phyloP scores from a whole-genome alignment of 2,329 filamentous ascomycete genomes.

The Simplicillium sp. region DNA sequence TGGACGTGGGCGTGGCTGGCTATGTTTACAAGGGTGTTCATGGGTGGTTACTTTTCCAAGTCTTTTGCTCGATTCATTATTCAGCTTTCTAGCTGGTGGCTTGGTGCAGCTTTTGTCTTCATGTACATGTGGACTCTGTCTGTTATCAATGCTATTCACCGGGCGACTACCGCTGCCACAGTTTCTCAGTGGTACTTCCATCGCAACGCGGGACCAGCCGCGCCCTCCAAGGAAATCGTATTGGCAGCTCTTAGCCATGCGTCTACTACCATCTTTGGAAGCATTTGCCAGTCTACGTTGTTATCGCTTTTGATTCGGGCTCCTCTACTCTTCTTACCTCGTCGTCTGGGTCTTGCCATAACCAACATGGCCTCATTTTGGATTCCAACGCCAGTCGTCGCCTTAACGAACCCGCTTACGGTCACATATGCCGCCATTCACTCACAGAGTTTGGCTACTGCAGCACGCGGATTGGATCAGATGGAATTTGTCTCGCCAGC shows the following conservation, averaged over 20 bases:
- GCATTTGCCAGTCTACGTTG: conserved; percentile 80
- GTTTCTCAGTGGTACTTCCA: conserved; percentile 99
- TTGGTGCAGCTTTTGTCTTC: conserved; percentile 83
- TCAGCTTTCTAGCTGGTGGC: conserved; percentile 84
- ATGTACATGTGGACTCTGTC: conserved; percentile 94
- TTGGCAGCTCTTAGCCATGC: conserved; percentile 75
- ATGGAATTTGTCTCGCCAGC: conserved; percentile 71
- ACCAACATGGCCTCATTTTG: conserved; percentile 69
- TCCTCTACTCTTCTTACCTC: conserved; percentile 75
- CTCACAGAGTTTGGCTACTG: conserved; percentile 68
- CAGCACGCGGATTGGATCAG: conserved; percentile 70
- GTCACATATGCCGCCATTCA: conserved; percentile 93
- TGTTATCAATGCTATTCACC: conserved; percentile 79
- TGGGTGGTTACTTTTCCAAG: conserved; percentile 75
- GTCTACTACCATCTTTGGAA: conserved; percentile 79
- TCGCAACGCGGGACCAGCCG: conserved; percentile 68
- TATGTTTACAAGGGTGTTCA: conserved; percentile 93
- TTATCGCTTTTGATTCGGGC: conserved; percentile 72
- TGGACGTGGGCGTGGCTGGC: conserved; percentile 96
- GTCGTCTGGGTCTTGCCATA: conserved; percentile 54
- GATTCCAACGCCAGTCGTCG: conserved; percentile 75
- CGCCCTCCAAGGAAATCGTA: conserved; percentile 73
- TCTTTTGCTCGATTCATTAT: conserved; percentile 62
- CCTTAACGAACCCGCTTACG: conserved; percentile 82
- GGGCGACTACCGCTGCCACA: conserved; percentile 84